Evolutionary conservation across 169 alveolate genomes (phyloP).

Genomic region (Eimeria praecox): DNA sequence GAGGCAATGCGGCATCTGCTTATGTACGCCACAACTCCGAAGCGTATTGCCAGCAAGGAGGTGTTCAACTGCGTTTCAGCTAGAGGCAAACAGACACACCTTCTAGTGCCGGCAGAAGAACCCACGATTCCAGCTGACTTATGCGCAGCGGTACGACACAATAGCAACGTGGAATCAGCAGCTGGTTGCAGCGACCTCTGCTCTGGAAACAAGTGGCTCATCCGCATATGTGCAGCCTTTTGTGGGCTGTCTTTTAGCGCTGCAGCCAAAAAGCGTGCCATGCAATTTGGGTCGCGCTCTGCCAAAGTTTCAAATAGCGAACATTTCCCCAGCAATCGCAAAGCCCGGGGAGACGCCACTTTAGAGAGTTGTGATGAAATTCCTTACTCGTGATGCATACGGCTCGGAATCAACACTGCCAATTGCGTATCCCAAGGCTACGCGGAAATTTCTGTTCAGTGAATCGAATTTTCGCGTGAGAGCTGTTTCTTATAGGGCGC

Average conservation of each 20-base stretch:
- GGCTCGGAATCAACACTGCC: not conserved
- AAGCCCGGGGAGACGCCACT: slow-evolving; percentile 59
- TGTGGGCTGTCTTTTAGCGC: slow-evolving; percentile 62
- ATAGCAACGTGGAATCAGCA: not conserved
- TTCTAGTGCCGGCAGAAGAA: not conserved
- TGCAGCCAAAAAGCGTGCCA: slow-evolving; percentile 76
- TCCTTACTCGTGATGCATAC: not conserved
- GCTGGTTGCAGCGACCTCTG: slow-evolving; percentile 18
- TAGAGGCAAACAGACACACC: not conserved
- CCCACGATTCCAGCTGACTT: not conserved
- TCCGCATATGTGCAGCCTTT: slow-evolving; percentile 60
- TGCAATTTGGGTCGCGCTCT: slow-evolving; percentile 82
- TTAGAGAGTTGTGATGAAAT: slow-evolving; percentile 1
- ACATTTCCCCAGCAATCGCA: slow-evolving; percentile 54
- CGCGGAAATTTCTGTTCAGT: not conserved
- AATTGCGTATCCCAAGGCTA: not conserved
- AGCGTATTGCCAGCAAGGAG: not conserved
- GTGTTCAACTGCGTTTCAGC: not conserved
- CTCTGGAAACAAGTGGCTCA: slow-evolving; percentile 66
- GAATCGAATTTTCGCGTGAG: not conserved
- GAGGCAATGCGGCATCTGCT: slow-evolving; percentile 40
- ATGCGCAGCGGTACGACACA: not conserved
- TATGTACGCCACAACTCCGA: not conserved
- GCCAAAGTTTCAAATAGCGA: slow-evolving; percentile 79
- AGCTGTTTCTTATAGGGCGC: not conserved